phyloP scores from a whole-genome alignment of 345 rosid species.

The Populus alba region DNA sequence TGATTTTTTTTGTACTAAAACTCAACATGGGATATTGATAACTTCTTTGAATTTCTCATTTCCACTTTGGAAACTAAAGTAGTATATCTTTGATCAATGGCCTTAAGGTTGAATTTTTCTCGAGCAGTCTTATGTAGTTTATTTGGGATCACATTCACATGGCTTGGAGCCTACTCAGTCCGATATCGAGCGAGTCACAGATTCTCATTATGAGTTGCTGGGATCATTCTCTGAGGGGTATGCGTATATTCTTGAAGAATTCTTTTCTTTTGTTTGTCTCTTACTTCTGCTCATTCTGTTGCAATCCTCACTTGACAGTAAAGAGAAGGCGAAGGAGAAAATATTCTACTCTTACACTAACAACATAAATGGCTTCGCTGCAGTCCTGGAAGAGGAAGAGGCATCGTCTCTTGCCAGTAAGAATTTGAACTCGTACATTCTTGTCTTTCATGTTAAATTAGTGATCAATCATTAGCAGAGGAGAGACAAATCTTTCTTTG shows the following conservation, averaged over 20 bases:
- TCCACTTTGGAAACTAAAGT: neutral
- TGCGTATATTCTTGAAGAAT: neutral
- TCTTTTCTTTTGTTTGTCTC: neutral
- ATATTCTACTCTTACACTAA: slow-evolving; percentile 26
- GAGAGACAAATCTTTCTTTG: neutral
- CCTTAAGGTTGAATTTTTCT: neutral
- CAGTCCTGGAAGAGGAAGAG: slow-evolving; percentile 25
- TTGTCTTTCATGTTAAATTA: neutral
- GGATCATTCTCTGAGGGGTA: slow-evolving; percentile 16
- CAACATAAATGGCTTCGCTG: slow-evolving; percentile 28
- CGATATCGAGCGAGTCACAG: neutral
- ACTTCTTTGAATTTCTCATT: neutral
- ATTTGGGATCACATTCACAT: slow-evolving; percentile 24
- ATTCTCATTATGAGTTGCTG: slow-evolving; percentile 10
- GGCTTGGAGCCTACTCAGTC: neutral
- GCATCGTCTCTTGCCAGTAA: slow-evolving; percentile 18
- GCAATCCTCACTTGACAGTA: neutral
- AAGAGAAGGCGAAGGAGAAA: slow-evolving; percentile 10
- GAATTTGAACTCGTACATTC: neutral
- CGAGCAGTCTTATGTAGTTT: slow-evolving; percentile 22
- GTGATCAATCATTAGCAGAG: neutral
- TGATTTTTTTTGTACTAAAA: neutral
- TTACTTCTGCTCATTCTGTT: neutral
- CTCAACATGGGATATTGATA: neutral
- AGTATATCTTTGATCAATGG: neutral